phyloP scores from a whole-genome alignment of 305 asterid genomes.

The Fraxinus sp. region DNA sequence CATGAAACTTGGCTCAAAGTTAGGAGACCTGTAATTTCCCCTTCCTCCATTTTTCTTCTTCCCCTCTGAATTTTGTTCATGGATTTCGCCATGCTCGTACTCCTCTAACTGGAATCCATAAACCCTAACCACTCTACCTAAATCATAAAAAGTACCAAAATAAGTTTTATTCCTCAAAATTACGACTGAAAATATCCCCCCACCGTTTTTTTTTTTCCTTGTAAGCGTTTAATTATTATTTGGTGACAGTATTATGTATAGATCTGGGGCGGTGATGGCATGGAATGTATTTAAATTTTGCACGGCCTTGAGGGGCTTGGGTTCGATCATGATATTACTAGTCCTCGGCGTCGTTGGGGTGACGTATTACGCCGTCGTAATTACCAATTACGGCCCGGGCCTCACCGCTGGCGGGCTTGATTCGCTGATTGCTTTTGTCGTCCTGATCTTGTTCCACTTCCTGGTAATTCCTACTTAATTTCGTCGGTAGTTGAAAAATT shows the following conservation, averaged over 20 bases:
- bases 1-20: background rate
- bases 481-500: background rate
- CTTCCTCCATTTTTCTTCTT: constrained; percentile 2
- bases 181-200: background rate
- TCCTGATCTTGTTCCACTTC: constrained; percentile 68
- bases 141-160: constrained; percentile 3
- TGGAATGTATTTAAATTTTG: constrained; percentile 98
- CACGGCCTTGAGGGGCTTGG: constrained; percentile 86
- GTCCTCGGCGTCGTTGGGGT: constrained; percentile 93
- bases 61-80: constrained; percentile 26
- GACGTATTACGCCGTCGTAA: constrained; percentile 85
- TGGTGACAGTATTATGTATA: constrained; percentile 51
- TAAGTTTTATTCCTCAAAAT: constrained; percentile 16
- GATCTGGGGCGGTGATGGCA: constrained; percentile 99
- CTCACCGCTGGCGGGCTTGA: constrained; percentile 72
- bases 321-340: constrained; percentile 93
- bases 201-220: background rate
- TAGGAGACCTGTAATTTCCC: background rate
- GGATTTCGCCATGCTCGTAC: constrained; percentile 37
- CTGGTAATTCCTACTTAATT: constrained; percentile 54
- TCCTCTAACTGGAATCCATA: constrained; percentile 39
- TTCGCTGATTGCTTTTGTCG: constrained; percentile 58
- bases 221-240: constrained; percentile 3
- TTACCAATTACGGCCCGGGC: constrained; percentile 74
- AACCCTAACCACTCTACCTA: constrained; percentile 31